Conservation (phyloP, 2,329 filamentous ascomycete species). For the Fusarium redolens region DNA sequence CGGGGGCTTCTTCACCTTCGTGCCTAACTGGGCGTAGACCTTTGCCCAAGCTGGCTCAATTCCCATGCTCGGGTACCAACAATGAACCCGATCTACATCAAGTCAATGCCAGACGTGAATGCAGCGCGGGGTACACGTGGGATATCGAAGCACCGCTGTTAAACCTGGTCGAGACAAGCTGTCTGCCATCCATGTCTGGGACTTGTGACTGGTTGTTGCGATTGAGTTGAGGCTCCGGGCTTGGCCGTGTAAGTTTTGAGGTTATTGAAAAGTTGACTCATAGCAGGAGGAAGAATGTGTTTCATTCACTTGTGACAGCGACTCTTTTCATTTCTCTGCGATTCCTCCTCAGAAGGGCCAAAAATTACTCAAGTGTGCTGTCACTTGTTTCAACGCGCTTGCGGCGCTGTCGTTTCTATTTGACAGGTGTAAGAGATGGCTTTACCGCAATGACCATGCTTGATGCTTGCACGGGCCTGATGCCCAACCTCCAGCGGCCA, state of each 20-base stretch:
- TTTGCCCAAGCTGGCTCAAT: conserved; percentile 31
- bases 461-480: conserved; percentile 36
- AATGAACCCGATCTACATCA: conserved; percentile 31
- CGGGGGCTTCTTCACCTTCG: conserved; percentile 11
- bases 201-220: conserved; percentile 15
- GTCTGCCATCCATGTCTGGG: conserved; percentile 16
- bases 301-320: neutral
- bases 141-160: conserved; percentile 21
- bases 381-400: conserved; percentile 6
- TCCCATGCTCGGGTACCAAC: conserved; percentile 34
- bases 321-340: neutral
- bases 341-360: neutral
- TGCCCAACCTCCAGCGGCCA: conserved; percentile 35
- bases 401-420: conserved; percentile 11
- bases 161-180: conserved; percentile 16
- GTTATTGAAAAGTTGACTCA: conserved; percentile 29
- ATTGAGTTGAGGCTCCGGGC: conserved; percentile 28
- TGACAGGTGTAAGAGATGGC: conserved; percentile 1
- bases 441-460: conserved; percentile 23
- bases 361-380: conserved; percentile 4
- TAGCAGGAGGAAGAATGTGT: neutral
- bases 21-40: conserved; percentile 30
- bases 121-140: conserved; percentile 41
- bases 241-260: neutral
- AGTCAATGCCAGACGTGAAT: conserved; percentile 18